These are phyloP conservation scores for Fusarium verticillioides DNA, from an alignment of 2,329 filamentous ascomycete species.

Conservation along the genomic window DNA sequence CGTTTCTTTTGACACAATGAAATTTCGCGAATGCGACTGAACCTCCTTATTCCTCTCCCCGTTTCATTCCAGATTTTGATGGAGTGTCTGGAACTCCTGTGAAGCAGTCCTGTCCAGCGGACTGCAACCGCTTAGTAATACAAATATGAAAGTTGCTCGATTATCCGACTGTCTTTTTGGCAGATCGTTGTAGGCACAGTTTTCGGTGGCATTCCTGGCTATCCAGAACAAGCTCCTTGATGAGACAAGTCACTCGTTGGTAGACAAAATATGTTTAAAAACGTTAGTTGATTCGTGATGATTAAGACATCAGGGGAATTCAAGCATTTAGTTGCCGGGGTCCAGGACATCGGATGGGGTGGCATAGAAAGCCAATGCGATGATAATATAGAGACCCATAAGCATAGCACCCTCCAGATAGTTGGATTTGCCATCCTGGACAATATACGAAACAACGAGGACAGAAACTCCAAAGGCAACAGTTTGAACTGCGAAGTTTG, in stretches of 20 bases:
- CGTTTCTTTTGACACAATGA: constrained; percentile 37
- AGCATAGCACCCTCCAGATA: constrained; percentile 84
- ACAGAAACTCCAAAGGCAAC: constrained; percentile 81
- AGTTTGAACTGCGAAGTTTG: constrained; percentile 67
- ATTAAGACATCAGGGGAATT: background rate
- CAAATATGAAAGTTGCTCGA: constrained; percentile 30
- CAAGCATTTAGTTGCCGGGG: constrained; percentile 27
- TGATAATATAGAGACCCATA: constrained; percentile 66
- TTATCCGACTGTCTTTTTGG: constrained; percentile 16
- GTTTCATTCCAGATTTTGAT: constrained; percentile 2
- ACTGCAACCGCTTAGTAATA: constrained; percentile 37
- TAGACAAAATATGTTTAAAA: background rate
- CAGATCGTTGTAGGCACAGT: background rate
- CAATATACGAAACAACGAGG: constrained; percentile 78
- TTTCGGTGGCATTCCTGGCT: background rate
- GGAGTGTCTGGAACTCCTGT: background rate
- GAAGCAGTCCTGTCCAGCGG: constrained; percentile 22
- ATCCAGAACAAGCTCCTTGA: background rate
- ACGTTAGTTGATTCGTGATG: background rate
- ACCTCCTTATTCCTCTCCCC: background rate
- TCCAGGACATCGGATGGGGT: constrained; percentile 62
- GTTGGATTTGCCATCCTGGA: constrained; percentile 85
- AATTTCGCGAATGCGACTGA: constrained; percentile 24
- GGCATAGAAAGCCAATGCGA: constrained; percentile 69
- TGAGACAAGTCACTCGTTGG: background rate